Conservation (phyloP, 208 protist species). For the Wallacemonas sp. region DNA sequence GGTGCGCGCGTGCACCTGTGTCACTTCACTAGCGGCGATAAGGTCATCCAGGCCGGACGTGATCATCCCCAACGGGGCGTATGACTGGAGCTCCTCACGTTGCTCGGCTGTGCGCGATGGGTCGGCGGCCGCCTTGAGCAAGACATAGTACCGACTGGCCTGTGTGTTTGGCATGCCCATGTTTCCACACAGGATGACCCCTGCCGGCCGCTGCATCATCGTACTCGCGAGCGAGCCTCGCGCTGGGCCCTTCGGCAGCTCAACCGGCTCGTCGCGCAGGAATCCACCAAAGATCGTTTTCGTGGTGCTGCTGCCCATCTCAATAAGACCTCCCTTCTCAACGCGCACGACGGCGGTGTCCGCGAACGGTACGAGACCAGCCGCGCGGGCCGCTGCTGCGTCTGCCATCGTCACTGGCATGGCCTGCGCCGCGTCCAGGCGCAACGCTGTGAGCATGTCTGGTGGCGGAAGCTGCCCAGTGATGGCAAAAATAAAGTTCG, state of each 20-base stretch:
- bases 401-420: background rate
- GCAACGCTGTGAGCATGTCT: conserved; percentile 27
- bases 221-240: conserved; percentile 19
- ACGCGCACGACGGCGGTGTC: conserved; percentile 63
- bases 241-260: conserved; percentile 11
- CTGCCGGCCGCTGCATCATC: conserved; percentile 48
- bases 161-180: conserved; percentile 65
- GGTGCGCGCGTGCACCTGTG: conserved; percentile 61
- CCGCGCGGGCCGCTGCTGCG: conserved; percentile 15
- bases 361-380: conserved; percentile 47
- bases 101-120: conserved; percentile 10
- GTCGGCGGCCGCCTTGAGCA: conserved; percentile 36
- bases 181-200: conserved; percentile 66
- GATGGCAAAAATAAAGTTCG: conserved; percentile 72
- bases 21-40: conserved; percentile 19
- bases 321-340: conserved; percentile 56
- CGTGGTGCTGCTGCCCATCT: conserved; percentile 83
- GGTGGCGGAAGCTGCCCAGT: conserved; percentile 51
- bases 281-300: conserved; percentile 82
- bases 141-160: conserved; percentile 77
- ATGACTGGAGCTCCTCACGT: background rate
- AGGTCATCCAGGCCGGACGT: conserved; percentile 51
- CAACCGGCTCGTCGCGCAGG: conserved; percentile 46
- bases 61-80: conserved; percentile 55
- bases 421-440: conserved; percentile 20